Evolutionary conservation across 495 filamentous ascomycete genomes (phyloP), one percentile per base, ranked within the genome.

Genomic region (Aspergillus haitiensis): DNA sequence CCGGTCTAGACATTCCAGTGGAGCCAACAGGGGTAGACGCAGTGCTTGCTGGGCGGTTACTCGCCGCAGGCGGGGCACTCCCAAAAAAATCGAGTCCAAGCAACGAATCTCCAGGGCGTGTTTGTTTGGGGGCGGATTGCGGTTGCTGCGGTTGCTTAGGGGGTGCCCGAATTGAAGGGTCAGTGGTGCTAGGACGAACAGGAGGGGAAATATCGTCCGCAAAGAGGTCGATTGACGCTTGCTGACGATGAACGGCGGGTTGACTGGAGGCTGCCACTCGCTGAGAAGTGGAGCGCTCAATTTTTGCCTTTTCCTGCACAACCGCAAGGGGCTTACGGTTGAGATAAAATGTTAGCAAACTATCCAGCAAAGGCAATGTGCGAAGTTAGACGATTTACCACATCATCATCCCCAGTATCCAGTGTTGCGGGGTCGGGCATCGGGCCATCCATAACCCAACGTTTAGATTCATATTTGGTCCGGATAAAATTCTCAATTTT

Each of bases 401-500:
- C 82, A 73, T 96, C 92, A 65, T 98, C 92, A 33, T 85, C 90
- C 6, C 88, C 91, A 34, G 79, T 86, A 68, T 92, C 89, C 55
- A 98, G 74, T n/a, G 87, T 91, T 0, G 88, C 80, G 21, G 95
- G 95, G 67, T 97, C 91, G 8, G 95, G 95, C 75, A 97, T 92
- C 10, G 82, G 84, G 3, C 95, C 94, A 58, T 98, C 95, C 93
- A 97, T 97, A 2, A 92, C 90, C 94, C 94, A 98, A 75, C 95
- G 81, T 80, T 96, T 98, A 8, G 91, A 88, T 67, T 98, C 94
- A 72, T 98, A 98, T 74, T 98, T 98, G 37, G 94, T 98, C 45
- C 95, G 85, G 61, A 98, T 97, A 64, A 98, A 98, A 75, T 97
- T 98, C 81, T 98, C 94, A 62, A 98, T 98, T 79, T 98, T 98